Conservation (phyloP, 2,329 filamentous ascomycete species). For the Trichophyton benhamiae region DNA sequence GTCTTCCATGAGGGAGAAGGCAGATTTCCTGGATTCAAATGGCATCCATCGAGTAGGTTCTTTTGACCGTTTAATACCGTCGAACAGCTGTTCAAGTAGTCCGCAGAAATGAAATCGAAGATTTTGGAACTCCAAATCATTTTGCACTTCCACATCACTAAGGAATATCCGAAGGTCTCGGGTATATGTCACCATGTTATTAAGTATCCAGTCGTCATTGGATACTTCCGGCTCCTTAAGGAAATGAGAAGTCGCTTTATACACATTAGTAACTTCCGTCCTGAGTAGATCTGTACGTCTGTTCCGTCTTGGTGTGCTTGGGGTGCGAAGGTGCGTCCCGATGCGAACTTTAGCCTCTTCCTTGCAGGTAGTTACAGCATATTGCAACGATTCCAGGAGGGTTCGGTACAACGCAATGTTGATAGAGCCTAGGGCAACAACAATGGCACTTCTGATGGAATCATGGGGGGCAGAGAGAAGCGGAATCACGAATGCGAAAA, state of each 20-base stretch:
- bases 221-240: slow-evolving; percentile 65
- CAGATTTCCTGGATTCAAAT: slow-evolving; percentile 88
- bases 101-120: slow-evolving; percentile 89
- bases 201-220: slow-evolving; percentile 79
- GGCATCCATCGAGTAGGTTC: slow-evolving; percentile 92
- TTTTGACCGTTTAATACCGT: slow-evolving; percentile 72
- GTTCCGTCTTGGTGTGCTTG: slow-evolving; percentile 70
- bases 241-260: slow-evolving; percentile 86
- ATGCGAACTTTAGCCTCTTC: slow-evolving; percentile 77
- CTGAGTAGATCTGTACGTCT: slow-evolving; percentile 74
- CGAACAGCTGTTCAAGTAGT: slow-evolving; percentile 81
- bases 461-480: slow-evolving; percentile 67
- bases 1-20: slow-evolving; percentile 94
- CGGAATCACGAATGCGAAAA: slow-evolving; percentile 87
- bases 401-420: slow-evolving; percentile 89
- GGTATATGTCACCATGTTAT: slow-evolving; percentile 76
- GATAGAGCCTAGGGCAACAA: slow-evolving; percentile 83
- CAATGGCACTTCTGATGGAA: slow-evolving; percentile 78
- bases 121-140: slow-evolving; percentile 87
- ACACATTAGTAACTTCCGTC: slow-evolving; percentile 92
- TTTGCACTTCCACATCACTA: slow-evolving; percentile 88
- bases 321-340: slow-evolving; percentile 61
- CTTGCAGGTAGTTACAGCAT: slow-evolving; percentile 72
- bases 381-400: slow-evolving; percentile 77
- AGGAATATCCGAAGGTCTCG: slow-evolving; percentile 89